Base-by-base conservation (phyloP, 176 grass and related monocot genomes). In the Eremochloa ophiuroides region DNA sequence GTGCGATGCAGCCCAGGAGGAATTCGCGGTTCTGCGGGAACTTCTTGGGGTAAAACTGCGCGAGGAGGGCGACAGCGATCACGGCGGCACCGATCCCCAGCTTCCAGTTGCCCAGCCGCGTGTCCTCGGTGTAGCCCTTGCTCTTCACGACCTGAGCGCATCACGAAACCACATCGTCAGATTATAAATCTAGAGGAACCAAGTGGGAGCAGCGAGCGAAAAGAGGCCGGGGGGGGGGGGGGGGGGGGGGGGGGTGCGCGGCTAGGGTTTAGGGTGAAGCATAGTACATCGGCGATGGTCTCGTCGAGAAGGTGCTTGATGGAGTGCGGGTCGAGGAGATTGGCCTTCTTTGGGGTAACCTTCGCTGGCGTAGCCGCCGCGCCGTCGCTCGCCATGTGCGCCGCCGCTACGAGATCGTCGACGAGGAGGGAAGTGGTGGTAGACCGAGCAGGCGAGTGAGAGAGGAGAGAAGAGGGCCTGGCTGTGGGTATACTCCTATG, bases 1-100 rank as follows among this genome's bases (percentile, higher is more conserved):
- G 82, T 35, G 80, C 89, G 70, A 95, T 99, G 93, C 96, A 95
- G 17, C 59, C 79, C 27, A 99, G 82, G 71, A 99, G 91, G 71
- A 99, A 89, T 41, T 95, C 88, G 79, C 87, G 87, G 79, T 99
- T 99, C 78, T 98, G 88, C 4, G 93, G 96, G 62, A 99, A 99
- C 87, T 99, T 99, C 88, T 99, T 99, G 6, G 90, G 92, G 87
- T 99, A 99, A 85, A 99, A 99, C 77, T 99, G 96, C 20, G 96
- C 93, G 37, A 95, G 74, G 22, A 99, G 89, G 0, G 93, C 96
- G 83, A 99, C 87, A 68, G 82, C 90, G 66, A 99, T 99, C 77
- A 99, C 84, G 65, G 85, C 81, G 26, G 88, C 75, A 41, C 96
- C 96, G 7, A 95, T 95, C 50, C 85, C 58, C 83, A 99, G 86